Evolutionary conservation across 495 filamentous ascomycete species (phyloP).

Genomic region (Daldinia grandis): DNA sequence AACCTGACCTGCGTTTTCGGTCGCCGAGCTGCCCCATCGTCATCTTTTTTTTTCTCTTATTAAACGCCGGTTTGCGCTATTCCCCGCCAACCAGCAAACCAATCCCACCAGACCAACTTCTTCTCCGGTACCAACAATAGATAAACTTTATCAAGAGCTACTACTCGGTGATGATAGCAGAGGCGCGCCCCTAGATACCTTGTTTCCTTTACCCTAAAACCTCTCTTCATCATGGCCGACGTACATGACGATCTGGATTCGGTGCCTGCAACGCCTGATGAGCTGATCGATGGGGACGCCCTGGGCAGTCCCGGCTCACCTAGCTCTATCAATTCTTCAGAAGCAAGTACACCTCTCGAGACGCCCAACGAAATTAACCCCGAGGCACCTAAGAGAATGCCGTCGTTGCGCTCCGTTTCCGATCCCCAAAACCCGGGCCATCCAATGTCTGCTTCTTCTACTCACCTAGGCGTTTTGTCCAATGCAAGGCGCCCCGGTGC

Average conservation of each 20-base stretch:
- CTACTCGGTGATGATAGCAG: constrained; percentile 35
- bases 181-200: constrained; percentile 15
- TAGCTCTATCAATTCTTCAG: constrained; percentile 54
- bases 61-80: constrained; percentile 6
- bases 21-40: constrained; percentile 16
- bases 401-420: constrained; percentile 63
- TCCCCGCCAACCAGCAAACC: constrained; percentile 9
- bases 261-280: constrained; percentile 53
- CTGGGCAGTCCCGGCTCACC: constrained; percentile 51
- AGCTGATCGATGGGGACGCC: constrained; percentile 44
- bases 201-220: constrained; percentile 12
- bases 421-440: constrained; percentile 59
- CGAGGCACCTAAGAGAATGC: constrained; percentile 56
- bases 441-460: constrained; percentile 76
- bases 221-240: constrained; percentile 46
- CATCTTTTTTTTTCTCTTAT: constrained; percentile 4
- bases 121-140: constrained; percentile 1
- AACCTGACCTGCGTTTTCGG: constrained; percentile 8
- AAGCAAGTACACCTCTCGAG: constrained; percentile 57
- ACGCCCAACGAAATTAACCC: constrained; percentile 47
- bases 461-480: constrained; percentile 80
- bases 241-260: constrained; percentile 37
- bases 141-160: constrained; percentile 4
- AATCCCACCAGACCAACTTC: constrained; percentile 2
- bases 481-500: constrained; percentile 74